Evolutionary conservation across 2,329 filamentous ascomycete species (phyloP).

Genomic region (Penicillium sp.): DNA sequence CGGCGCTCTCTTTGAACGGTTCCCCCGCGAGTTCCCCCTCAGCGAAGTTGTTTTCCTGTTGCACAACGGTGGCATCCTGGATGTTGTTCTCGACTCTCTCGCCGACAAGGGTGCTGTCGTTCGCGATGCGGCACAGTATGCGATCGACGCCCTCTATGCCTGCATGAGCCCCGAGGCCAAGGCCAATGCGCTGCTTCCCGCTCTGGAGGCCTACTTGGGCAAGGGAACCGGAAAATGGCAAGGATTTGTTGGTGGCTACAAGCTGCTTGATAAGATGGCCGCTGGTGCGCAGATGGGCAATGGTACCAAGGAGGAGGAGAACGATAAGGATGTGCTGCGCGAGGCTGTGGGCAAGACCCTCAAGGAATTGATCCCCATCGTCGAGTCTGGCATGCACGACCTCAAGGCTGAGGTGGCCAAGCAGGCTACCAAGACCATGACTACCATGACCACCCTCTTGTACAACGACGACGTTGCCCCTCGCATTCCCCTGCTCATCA

Average conservation of each 20-base stretch:
- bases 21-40: conserved; percentile 76
- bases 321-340: conserved; percentile 85
- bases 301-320: conserved; percentile 82
- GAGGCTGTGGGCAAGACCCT: conserved; percentile 83
- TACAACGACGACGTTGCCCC: conserved; percentile 97
- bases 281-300: conserved; percentile 89
- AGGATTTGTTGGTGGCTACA: conserved; percentile 84
- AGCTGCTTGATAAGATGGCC: conserved; percentile 88
- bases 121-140: conserved; percentile 90
- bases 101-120: conserved; percentile 90
- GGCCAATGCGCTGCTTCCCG: conserved; percentile 80
- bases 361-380: conserved; percentile 85
- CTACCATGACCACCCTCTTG: conserved; percentile 82
- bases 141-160: conserved; percentile 84
- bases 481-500: conserved; percentile 87
- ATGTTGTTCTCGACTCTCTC: conserved; percentile 79
- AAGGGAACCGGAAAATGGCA: conserved; percentile 96
- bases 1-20: conserved; percentile 89
- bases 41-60: conserved; percentile 82
- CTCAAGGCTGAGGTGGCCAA: conserved; percentile 84
- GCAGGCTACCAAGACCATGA: conserved; percentile 92
- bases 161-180: conserved; percentile 81
- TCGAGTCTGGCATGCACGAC: conserved; percentile 94
- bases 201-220: conserved; percentile 74
- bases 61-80: conserved; percentile 77